Evolutionary conservation across 1,284 basidiomycete genomes (phyloP).

Genomic region (Porodaedalea pini): DNA sequence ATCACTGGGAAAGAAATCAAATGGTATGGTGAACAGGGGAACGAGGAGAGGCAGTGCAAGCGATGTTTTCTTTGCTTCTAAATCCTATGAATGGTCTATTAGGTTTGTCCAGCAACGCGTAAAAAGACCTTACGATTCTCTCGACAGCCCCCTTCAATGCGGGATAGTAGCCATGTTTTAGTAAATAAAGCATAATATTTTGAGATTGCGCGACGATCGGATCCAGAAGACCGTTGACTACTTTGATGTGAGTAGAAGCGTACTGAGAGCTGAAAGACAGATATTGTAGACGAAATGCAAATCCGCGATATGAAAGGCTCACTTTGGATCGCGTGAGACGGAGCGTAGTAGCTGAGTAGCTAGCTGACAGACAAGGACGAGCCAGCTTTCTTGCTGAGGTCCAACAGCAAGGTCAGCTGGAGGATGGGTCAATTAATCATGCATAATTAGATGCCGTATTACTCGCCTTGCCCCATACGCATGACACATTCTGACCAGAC

Average conservation of each 20-base stretch:
- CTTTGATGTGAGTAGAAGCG: conserved; percentile 37
- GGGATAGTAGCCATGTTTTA: conserved; percentile 33
- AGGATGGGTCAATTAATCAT: conserved; percentile 7
- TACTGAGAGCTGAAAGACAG: conserved; percentile 34
- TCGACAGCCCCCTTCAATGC: conserved; percentile 20
- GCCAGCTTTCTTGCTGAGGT: conserved; percentile 46
- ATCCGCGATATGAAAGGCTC: conserved; percentile 26
- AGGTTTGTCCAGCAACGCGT: neutral
- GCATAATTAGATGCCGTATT: neutral
- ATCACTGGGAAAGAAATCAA: conserved; percentile 22
- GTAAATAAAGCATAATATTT: conserved; percentile 38
- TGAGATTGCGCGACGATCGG: conserved; percentile 29
- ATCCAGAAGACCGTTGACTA: conserved; percentile 41
- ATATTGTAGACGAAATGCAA: neutral
- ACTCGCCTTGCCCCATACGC: conserved; percentile 40
- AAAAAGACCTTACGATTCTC: conserved; percentile 21
- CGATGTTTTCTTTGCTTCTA: conserved; percentile 21
- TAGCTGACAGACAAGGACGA: conserved; percentile 50
- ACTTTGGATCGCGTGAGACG: conserved; percentile 48
- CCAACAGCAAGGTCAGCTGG: conserved; percentile 39
- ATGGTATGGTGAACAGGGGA: conserved; percentile 36
- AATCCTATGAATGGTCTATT: conserved; percentile 1
- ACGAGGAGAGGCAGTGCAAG: conserved; percentile 14
- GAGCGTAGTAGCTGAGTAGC: conserved; percentile 49
- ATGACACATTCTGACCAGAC: conserved; percentile 48